Evolutionary conservation across 345 rosid genomes (phyloP).

Genomic region (Diplotaxis tenuifolia): DNA sequence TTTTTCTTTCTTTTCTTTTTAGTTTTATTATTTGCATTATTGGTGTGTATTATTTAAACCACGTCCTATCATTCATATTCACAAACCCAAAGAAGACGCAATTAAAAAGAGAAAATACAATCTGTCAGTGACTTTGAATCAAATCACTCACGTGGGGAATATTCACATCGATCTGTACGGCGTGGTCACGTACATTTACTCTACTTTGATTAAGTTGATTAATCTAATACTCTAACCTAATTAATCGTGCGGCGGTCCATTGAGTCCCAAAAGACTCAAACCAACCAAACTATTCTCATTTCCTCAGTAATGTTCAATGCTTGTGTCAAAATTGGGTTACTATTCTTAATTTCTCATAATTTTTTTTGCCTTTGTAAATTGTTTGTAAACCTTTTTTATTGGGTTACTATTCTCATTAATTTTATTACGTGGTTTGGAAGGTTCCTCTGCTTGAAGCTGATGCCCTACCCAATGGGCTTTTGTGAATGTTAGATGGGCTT

Average conservation of each 20-base stretch:
- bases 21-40: background rate
- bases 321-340: no score
- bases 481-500: slow-evolving; percentile 86
- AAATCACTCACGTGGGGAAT: slow-evolving; percentile 33
- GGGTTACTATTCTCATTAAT: background rate
- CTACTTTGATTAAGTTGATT: background rate
- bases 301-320: background rate
- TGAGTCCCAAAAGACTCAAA: background rate
- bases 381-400: background rate
- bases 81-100: background rate
- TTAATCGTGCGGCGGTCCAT: slow-evolving; percentile 27
- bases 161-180: slow-evolving; percentile 24
- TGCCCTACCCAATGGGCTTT: slow-evolving; percentile 76
- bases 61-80: slow-evolving; percentile 16
- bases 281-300: background rate
- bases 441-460: slow-evolving; percentile 62
- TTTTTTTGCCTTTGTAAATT: background rate
- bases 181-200: slow-evolving; percentile 35
- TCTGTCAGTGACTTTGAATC: slow-evolving; percentile 31
- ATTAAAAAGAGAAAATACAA: background rate
- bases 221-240: background rate
- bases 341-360: no score
- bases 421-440: slow-evolving; percentile 39
- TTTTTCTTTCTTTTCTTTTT: background rate
- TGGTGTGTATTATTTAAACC: background rate